Base-by-base conservation (phyloP, 2,329 filamentous ascomycete genomes). In the Fragosphaeria purpurea region DNA sequence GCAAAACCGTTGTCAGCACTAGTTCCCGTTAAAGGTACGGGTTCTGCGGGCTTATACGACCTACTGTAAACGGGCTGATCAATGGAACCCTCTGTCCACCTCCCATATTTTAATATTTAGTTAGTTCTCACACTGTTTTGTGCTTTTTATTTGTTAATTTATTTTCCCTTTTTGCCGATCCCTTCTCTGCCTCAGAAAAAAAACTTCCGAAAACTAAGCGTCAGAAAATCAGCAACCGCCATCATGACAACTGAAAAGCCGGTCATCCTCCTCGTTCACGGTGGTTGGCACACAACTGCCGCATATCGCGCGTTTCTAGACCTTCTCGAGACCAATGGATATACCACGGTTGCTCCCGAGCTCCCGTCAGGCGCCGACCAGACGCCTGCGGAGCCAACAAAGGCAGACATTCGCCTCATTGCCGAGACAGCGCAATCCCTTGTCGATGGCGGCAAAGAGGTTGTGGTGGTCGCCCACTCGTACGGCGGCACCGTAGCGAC, bases 401-500 rank as follows among this genome's bases (percentile, higher is more conserved):
- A 37, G 35, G 41, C n/a, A 4, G 32, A 22, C 40, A 46, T 44
- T 22, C 10, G 12, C 12, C 10, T 47, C 10, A 6, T 44, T 33
- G 41, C 41, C 33, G 35, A 33, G 8, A n/a, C 12, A 37, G 44
- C 44, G 6, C n/a, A 7, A 12, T 12, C 38, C 30, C 41, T 48
- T n/a, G 41, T 44, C 7, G 50, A 51, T 10, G 33, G n/a, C 5
- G 50, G 50, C 30, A 30, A 35, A 11, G 50, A 46, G 5, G 45
- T 60, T 0, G 41, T 60, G 0, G 7, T 60, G 0, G 37, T 61
- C 0, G 58, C 54, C 8, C 59, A 61, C 31, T 60, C 57, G 31
- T 60, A 59, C n/a, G 65, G 63, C 5, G 65, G 65, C 1, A 60
- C 66, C 6, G 59, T 62, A 0, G 60, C 58, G 3, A 61, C 61